Evolutionary conservation across 805 yeast genomes (phyloP), one percentile per base, ranked within the genome.

Genomic region (Deakozyma indianensis): DNA sequence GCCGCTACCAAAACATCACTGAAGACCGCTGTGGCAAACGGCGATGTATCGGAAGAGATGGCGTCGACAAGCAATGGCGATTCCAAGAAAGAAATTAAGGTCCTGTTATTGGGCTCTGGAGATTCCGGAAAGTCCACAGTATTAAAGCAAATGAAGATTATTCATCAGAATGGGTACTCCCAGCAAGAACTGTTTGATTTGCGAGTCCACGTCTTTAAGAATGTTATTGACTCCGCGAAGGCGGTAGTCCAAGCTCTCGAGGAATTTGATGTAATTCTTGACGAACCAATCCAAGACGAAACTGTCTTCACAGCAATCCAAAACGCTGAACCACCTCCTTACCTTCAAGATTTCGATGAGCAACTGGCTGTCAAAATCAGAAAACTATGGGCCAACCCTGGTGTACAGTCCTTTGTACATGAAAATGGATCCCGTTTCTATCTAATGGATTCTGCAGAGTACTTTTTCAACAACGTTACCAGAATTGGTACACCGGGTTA

Each of bases 111-210:
- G 28, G 96, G 97, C 38, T 84, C 97, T 0, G 97, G 96, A 3
- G 97, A 88, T 59, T 79, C 90, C 44, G 96, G 97, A 3, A 88
- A 88, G 59, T 83, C 95, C 1, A 88, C 97, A 0, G 95, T 88
- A 4, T 65, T 88, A 52, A 88, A 88, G 61, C 96, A 88, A 60
- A 73, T 88, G 77, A 82, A 81, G 57, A 81, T 81, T 48, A 66
- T 81, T 43, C 85, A 82, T 57, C 83, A 80, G 56, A 69, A 76
- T 52, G 88, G 88, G 5, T 82, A 77, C 57, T 62, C 78, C 44
- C 66, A 78, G 60, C 79, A 80, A 42, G 96, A 87, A 59, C 62
- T 81, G 23, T 65, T 69, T 45, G 85, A 82, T 52, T 83, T 82
- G 62, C 77, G 77, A 57, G 85, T 90, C 0, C 79, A 84, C 51